A percentile compares a stretch with the other conserved stretches of the same genome.
Conservation (phyloP, 768 basidiomycete genomes). For the Tylopilus balloui region DNA sequence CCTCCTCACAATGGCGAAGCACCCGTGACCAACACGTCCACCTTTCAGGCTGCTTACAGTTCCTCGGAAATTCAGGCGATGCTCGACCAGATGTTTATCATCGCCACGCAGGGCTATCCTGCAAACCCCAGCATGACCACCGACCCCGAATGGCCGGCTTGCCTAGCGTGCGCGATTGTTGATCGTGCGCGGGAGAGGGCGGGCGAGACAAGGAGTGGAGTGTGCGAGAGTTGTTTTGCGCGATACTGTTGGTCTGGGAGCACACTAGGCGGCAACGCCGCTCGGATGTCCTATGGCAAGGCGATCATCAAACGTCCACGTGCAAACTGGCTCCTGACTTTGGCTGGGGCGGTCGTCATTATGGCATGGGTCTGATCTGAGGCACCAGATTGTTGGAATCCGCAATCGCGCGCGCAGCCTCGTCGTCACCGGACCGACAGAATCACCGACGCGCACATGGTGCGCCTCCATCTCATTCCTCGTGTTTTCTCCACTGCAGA, state of each 20-base stretch:
- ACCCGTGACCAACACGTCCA: constrained; percentile 41
- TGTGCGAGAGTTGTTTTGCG: constrained; percentile 30
- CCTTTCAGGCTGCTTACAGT: constrained; percentile 36
- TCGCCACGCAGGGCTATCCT: constrained; percentile 41
- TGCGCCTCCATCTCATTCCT: too few species aligned
- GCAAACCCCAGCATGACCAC: constrained; percentile 21
- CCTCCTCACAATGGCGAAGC: constrained; percentile 36
- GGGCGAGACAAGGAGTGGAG: constrained; percentile 25
- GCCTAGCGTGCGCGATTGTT: constrained; percentile 48
- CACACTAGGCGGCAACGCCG: neutral
- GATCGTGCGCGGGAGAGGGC: constrained; percentile 39
- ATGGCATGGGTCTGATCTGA: too few species aligned
- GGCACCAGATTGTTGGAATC: too few species aligned
- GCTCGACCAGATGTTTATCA: constrained; percentile 42
- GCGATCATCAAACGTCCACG: neutral
- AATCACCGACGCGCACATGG: too few species aligned
- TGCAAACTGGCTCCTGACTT: constrained; percentile 3
- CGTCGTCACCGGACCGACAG: too few species aligned
- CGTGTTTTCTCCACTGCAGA: too few species aligned
- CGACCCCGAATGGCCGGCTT: constrained; percentile 43
- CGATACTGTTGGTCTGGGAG: constrained; percentile 31
- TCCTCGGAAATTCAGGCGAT: constrained; percentile 38
- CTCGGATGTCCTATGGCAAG: neutral
- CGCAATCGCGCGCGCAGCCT: too few species aligned
- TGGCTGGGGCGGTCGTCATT: neutral